These are phyloP conservation scores for Fusarium oxysporum DNA, from an alignment of 2,329 filamentous ascomycete genomes.

Conservation along the genomic window DNA sequence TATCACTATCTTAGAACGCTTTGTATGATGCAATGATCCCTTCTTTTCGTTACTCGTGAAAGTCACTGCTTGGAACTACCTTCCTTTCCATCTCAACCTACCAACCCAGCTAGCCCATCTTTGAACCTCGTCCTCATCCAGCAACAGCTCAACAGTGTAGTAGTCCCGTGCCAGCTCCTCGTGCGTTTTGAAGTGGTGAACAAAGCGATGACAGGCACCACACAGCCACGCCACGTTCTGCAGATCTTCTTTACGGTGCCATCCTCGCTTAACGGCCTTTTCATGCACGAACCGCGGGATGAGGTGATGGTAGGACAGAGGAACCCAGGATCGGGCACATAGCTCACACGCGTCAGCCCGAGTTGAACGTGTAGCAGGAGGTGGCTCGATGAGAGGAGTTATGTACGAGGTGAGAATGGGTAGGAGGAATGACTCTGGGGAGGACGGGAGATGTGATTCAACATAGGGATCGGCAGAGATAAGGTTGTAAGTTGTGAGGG, in stretches of 20 bases:
- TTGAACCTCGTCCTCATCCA: conserved; percentile 77
- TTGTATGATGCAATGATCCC: background rate
- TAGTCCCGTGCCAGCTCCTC: conserved; percentile 81
- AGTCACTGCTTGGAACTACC: background rate
- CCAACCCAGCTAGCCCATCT: conserved; percentile 80
- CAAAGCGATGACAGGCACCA: conserved; percentile 84
- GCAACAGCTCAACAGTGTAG: conserved; percentile 78
- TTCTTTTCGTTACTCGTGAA: background rate
- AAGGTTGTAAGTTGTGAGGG: conserved; percentile 74
- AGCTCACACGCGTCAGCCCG: conserved; percentile 76
- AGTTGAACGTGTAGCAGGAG: conserved; percentile 71
- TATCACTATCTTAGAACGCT: background rate
- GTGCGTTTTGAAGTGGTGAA: conserved; percentile 79
- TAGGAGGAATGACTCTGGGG: conserved; percentile 67
- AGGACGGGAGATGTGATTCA: conserved; percentile 51
- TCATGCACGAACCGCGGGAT: conserved; percentile 83
- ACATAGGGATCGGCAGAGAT: conserved; percentile 56
- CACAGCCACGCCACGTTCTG: conserved; percentile 89
- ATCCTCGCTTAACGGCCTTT: conserved; percentile 80
- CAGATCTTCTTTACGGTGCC: conserved; percentile 80
- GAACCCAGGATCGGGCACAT: conserved; percentile 79
- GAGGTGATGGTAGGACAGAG: conserved; percentile 85
- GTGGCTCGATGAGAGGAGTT: conserved; percentile 65
- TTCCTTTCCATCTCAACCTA: conserved; percentile 77
- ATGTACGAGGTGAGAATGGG: conserved; percentile 75